A percentile compares a stretch with the other conserved stretches of the same genome.
Conservation (phyloP, 495 filamentous ascomycete genomes). For the Tuber brumale region DNA sequence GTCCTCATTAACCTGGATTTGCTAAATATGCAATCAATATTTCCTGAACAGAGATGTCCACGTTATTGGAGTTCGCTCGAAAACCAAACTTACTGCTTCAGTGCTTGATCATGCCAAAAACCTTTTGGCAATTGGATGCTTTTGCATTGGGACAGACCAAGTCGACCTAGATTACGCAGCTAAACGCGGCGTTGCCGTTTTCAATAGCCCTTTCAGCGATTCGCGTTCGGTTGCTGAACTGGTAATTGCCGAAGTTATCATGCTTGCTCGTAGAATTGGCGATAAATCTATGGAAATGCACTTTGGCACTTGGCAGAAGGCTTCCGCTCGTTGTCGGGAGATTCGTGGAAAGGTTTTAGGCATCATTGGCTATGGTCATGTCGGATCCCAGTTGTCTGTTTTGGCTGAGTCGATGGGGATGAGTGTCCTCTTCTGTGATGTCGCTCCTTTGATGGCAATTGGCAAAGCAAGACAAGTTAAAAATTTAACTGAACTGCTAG, state of each 20-base stretch:
- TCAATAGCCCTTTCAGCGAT: conserved; percentile 98
- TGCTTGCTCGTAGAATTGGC: conserved; percentile 80
- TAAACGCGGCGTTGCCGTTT: conserved; percentile 86
- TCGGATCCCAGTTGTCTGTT: conserved; percentile 93
- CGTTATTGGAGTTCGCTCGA: conserved; percentile 96
- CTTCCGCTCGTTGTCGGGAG: conserved; percentile 93
- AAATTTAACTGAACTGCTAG: conserved; percentile 67
- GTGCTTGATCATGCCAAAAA: conserved; percentile 86
- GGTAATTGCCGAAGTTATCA: conserved; percentile 88
- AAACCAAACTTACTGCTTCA: conserved; percentile 84
- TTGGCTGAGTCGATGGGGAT: conserved; percentile 96
- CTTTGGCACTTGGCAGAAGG: conserved; percentile 94
- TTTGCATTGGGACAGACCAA: conserved; percentile 99
- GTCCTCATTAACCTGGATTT: conserved; percentile 18
- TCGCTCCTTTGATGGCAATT: conserved; percentile 84
- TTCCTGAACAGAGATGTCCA: conserved; percentile 67
- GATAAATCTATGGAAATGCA: conserved; percentile 96
- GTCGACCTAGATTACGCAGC: conserved; percentile 92
- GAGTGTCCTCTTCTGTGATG: conserved; percentile 92
- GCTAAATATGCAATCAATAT: conserved; percentile 19
- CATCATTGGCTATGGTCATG: conserved; percentile 96
- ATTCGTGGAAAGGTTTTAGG: conserved; percentile 94
- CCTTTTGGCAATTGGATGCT: conserved; percentile 92
- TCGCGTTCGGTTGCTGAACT: conserved; percentile 94
- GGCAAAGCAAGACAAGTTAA: conserved; percentile 79